A percentile compares a stretch with the other conserved stretches of the same genome.
phyloP scores from a whole-genome alignment of 176 grass and related monocot species.

The Eleusine coracana region DNA sequence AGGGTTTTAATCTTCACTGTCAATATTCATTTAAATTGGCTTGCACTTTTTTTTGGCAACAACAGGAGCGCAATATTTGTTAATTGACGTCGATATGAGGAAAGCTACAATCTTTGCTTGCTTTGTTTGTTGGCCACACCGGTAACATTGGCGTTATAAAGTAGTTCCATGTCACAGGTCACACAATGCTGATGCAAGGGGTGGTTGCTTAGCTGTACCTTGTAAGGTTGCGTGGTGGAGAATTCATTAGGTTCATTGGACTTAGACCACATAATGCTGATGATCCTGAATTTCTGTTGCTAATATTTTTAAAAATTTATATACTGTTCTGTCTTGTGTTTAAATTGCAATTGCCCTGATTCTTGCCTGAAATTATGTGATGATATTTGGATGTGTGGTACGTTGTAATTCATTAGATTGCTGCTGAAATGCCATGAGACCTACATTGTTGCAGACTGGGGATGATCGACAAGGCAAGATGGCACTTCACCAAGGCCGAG shows the following conservation, averaged over 20 bases:
- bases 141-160: conserved; percentile 49
- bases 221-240: conserved; percentile 48
- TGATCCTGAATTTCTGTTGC: conserved; percentile 23
- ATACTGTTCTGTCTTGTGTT: conserved; percentile 5
- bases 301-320: conserved; percentile 23
- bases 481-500: conserved; percentile 61
- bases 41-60: conserved; percentile 26
- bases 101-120: conserved; percentile 40
- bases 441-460: conserved; percentile 63
- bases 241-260: conserved; percentile 35
- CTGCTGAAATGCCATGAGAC: conserved; percentile 22
- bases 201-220: conserved; percentile 58
- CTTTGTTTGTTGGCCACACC: conserved; percentile 25
- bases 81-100: conserved; percentile 8
- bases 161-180: conserved; percentile 31
- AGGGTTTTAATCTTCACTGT: conserved; percentile 25
- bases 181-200: conserved; percentile 41
- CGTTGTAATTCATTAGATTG: conserved; percentile 17
- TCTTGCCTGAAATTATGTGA: neutral
- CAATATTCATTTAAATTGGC: neutral
- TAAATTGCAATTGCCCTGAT: conserved; percentile 18
- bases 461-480: conserved; percentile 64
- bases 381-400: neutral
- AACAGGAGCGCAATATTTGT: neutral
- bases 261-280: conserved; percentile 49